Evolutionary conservation across 1,284 basidiomycete species (phyloP).

Genomic region (Pseudozyma sp.): DNA sequence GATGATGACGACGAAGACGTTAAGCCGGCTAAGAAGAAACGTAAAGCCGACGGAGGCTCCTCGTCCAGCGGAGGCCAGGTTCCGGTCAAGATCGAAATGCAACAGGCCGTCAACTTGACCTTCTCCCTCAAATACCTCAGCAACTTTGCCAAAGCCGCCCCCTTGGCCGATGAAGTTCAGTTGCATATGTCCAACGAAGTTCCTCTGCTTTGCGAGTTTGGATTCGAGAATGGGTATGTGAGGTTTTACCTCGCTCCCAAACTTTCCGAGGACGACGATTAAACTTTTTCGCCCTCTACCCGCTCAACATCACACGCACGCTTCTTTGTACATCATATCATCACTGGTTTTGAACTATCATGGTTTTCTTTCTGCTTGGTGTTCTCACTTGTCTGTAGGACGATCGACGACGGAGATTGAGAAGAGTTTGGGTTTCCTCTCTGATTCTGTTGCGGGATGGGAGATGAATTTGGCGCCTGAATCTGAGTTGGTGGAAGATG

Average conservation of each 20-base stretch:
- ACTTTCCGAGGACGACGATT: constrained; percentile 64
- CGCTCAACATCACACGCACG: not conserved
- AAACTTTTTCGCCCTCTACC: not conserved
- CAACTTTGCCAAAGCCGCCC: constrained; percentile 94
- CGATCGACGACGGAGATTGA: constrained; percentile 40
- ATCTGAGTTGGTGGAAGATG: not conserved
- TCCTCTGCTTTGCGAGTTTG: constrained; percentile 78
- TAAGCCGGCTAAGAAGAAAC: constrained; percentile 61
- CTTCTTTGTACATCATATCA: constrained; percentile 7
- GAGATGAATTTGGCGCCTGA: constrained; percentile 15
- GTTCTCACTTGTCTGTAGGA: not conserved
- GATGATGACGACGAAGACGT: constrained; percentile 66
- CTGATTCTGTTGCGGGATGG: not conserved
- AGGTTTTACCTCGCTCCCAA: constrained; percentile 68
- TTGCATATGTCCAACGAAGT: constrained; percentile 67
- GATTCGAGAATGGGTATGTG: constrained; percentile 79
- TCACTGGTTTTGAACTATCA: not conserved
- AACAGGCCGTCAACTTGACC: constrained; percentile 87
- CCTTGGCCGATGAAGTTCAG: constrained; percentile 78
- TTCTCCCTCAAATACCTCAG: constrained; percentile 97
- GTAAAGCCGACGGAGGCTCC: constrained; percentile 43
- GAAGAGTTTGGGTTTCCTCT: constrained; percentile 27
- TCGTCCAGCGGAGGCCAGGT: constrained; percentile 66
- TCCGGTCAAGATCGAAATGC: constrained; percentile 64
- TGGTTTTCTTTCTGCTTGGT: not conserved